Evolutionary conservation across 208 protist species (phyloP).

Genomic region (Trypanosomatidae sp.): DNA sequence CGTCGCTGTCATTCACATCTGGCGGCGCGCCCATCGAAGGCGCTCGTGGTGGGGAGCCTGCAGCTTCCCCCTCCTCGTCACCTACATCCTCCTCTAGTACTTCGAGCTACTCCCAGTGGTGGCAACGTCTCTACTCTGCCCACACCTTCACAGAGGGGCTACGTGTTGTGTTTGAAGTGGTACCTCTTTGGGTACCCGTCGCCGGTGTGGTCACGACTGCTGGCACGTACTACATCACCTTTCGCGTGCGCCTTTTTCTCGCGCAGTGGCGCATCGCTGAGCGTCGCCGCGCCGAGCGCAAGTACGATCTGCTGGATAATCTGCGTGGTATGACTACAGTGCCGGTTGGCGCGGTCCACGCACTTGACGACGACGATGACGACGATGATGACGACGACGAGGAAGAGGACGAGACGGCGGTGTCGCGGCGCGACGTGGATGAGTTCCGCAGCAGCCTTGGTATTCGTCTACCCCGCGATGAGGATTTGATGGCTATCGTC

Average conservation of each 20-base stretch:
- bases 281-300: constrained; percentile 65
- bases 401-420: constrained; percentile 61
- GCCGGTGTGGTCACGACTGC: constrained; percentile 40
- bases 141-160: constrained; percentile 51
- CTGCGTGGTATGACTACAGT: constrained; percentile 39
- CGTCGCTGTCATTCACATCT: neutral
- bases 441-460: constrained; percentile 87
- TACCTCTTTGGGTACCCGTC: constrained; percentile 74
- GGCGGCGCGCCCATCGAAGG: neutral
- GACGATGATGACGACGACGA: constrained; percentile 66
- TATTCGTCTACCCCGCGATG: constrained; percentile 79
- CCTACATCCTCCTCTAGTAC: neutral
- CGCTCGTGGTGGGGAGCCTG: neutral
- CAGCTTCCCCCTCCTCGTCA: constrained; percentile 11
- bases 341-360: constrained; percentile 41
- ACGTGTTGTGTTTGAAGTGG: constrained; percentile 44
- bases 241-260: constrained; percentile 75
- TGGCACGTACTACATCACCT: constrained; percentile 55
- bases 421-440: constrained; percentile 80
- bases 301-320: constrained; percentile 72
- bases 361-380: constrained; percentile 45
- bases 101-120: constrained; percentile 23
- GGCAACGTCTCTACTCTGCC: constrained; percentile 64
- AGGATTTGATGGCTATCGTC: constrained; percentile 78
- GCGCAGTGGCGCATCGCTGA: constrained; percentile 73